Percentiles rank a stretch among this genome's conserved stretches.
phyloP scores from a whole-genome alignment of 495 filamentous ascomycete species.

The Hypoxylon crocopeplum region DNA sequence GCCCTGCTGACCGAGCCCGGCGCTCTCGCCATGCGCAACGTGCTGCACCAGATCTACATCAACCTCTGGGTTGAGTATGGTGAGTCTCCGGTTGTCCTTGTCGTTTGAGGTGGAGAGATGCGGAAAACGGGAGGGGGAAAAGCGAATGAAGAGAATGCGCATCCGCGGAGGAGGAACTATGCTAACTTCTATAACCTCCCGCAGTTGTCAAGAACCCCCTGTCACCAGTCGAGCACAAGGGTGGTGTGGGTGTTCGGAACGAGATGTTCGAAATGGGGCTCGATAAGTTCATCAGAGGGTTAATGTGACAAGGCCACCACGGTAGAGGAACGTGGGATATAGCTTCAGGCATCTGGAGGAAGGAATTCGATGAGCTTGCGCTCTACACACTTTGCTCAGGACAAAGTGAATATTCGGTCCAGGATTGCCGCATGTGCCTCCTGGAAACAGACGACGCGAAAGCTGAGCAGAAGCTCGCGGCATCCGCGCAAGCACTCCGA shows the following conservation, averaged over 20 bases:
- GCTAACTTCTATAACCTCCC: slow-evolving; percentile 9
- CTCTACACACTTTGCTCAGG: too few relatives aligned
- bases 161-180: neutral
- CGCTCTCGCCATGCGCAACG: slow-evolving; percentile 87
- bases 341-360: too few relatives aligned
- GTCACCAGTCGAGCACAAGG: slow-evolving; percentile 86
- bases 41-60: slow-evolving; percentile 97
- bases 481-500: neutral
- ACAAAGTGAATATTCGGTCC: too few relatives aligned
- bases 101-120: neutral
- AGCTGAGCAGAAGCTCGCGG: neutral
- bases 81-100: slow-evolving; percentile 46
- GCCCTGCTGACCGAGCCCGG: slow-evolving; percentile 95
- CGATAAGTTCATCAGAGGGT: slow-evolving; percentile 76
- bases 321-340: neutral
- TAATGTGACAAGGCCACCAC: slow-evolving; percentile 49
- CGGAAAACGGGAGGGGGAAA: neutral
- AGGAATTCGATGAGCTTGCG: neutral
- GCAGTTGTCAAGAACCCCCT: slow-evolving; percentile 94
- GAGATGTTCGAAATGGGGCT: slow-evolving; percentile 93
- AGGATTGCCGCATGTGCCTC: neutral
- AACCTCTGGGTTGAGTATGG: slow-evolving; percentile 97
- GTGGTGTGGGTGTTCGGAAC: slow-evolving; percentile 87
- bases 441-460: neutral
- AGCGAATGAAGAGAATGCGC: neutral